Evolutionary conservation across 768 basidiomycete genomes (phyloP), one percentile per base, ranked within the genome.

Genomic region (Mycena haematopus): DNA sequence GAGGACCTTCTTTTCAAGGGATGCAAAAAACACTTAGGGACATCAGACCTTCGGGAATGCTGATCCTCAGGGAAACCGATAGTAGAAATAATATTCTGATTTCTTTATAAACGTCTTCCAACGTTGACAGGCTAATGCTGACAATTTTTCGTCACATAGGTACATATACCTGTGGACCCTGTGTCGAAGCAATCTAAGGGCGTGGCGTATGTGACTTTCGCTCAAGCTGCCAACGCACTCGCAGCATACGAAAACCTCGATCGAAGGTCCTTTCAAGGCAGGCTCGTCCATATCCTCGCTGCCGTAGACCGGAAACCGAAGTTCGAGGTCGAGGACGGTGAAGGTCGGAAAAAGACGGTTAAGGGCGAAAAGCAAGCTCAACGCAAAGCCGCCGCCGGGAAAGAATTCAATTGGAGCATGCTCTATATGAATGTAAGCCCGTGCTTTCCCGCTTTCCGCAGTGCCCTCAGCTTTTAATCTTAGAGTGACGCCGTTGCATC

Each of bases 391-490:
- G 77, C 72, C 35, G 88, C 91, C 17, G 89, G 89, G 33, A 88
- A 88, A 65, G 91, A 90, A 59, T 95, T 95, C 71, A 94, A 93
- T 74, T 96, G 94, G 95, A 87, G 89, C 55, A 91, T 95, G 83
- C 73, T 99, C 59, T 98, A 95, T 72, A 95, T 98, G 93, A 99
- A 98, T 81, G 96, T 97, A 79, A 76, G 93, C 89, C n/a, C 17
- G 14, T 49, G 56, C 58, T 46, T 53, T 58, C 35, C 52, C 52
- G 38, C 49, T 52, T 58, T 36, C 52, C 52, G 38, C 44, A 22
- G n/a, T 58, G 57, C 60, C 29, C 49, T 58, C 35, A 47, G 65
- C 62, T 62, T 62, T 72, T 72, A 58, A 63, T 66, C 44, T 42
- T 38, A 97, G 96, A 91, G 90, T 69, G 96, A 99, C 70, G 96